Evolutionary conservation across 2,329 filamentous ascomycete species (phyloP).

Genomic region (Lasiodiplodia citricola): DNA sequence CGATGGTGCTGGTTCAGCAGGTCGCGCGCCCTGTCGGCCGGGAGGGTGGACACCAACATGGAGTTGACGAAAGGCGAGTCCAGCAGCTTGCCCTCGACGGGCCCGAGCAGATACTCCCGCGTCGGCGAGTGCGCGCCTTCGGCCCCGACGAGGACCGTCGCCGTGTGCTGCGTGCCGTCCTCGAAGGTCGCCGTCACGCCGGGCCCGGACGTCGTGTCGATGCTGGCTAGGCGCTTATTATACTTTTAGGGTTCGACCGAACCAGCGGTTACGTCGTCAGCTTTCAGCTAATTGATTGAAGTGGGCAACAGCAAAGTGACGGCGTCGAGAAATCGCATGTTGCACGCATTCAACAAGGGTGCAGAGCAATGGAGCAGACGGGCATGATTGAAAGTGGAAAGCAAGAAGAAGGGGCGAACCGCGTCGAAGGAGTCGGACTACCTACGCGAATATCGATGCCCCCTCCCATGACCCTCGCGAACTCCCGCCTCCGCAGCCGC

Average conservation of each 20-base stretch:
- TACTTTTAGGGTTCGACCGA: conserved; percentile 32
- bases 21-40: conserved; percentile 50
- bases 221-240: conserved; percentile 45
- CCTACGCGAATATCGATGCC: conserved; percentile 35
- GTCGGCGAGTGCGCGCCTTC: conserved; percentile 36
- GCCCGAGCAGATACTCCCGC: conserved; percentile 34
- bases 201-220: conserved; percentile 40
- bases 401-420: neutral
- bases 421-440: neutral
- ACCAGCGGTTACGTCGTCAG: neutral
- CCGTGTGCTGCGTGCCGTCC: conserved; percentile 39
- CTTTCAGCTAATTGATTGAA: no score
- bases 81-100: conserved; percentile 38
- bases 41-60: conserved; percentile 51
- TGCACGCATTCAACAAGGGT: neutral
- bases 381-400: neutral
- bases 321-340: no score
- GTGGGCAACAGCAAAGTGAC: neutral
- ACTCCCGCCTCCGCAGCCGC: conserved; percentile 42
- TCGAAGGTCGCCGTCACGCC: conserved; percentile 43
- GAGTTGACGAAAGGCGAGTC: conserved; percentile 52
- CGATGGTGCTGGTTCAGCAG: conserved; percentile 54
- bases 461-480: conserved; percentile 39
- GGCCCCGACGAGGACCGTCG: conserved; percentile 43
- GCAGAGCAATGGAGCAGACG: no score